These are phyloP conservation scores for Pseudisothecium myosuroides DNA, from an alignment of 225 moss, liverwort and hornwort genomes.

Conservation along the genomic window DNA sequence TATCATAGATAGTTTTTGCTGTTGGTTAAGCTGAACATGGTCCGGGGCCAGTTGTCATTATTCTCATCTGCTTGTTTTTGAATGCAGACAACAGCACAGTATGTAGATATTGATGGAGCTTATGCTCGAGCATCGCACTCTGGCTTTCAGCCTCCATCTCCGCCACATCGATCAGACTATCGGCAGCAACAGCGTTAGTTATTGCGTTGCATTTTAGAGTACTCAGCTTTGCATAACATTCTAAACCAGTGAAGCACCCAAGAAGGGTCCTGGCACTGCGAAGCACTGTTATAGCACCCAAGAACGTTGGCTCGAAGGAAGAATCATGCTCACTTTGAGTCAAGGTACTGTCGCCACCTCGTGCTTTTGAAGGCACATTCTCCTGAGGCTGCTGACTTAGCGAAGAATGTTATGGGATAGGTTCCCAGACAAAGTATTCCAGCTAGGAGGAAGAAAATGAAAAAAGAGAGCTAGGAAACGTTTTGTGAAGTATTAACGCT, in stretches of 20 bases:
- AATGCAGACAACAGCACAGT: constrained; percentile 54
- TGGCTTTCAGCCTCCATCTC: constrained; percentile 63
- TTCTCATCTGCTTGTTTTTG: not conserved
- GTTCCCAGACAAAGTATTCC: not conserved
- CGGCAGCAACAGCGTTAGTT: constrained; percentile 59
- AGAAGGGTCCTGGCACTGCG: not conserved
- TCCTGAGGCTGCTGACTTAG: not conserved
- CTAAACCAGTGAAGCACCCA: not conserved
- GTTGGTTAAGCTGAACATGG: not conserved
- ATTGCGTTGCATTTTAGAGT: not conserved
- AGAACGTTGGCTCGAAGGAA: not conserved
- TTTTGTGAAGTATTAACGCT: constrained; percentile 12
- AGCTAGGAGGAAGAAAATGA: not conserved
- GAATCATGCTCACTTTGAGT: not conserved
- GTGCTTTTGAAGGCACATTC: not conserved
- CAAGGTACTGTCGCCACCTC: not conserved
- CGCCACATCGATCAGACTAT: constrained; percentile 69
- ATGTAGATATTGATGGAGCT: constrained; percentile 66
- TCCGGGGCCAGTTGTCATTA: not conserved
- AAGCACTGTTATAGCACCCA: not conserved
- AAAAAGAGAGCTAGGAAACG: not conserved
- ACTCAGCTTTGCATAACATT: not conserved
- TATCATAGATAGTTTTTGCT: not conserved
- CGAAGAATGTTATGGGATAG: not conserved
- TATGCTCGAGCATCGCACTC: constrained; percentile 62